A percentile compares a stretch with the other conserved stretches of the same genome.
These are phyloP conservation scores for Orbilia javanica DNA, from an alignment of 2,329 filamentous ascomycete genomes.

Conservation along the genomic window DNA sequence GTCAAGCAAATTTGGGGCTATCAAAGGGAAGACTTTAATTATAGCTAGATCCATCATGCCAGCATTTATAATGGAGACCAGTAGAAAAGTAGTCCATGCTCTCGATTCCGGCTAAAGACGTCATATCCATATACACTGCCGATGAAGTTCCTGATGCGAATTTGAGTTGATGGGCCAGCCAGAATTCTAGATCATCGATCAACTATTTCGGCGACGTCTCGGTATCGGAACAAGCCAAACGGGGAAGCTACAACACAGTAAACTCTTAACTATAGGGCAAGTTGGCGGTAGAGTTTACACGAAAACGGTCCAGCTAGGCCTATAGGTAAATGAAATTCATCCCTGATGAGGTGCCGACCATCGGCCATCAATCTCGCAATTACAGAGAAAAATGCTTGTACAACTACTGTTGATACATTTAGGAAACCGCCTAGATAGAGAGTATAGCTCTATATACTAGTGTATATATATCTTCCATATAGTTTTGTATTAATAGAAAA, in stretches of 20 bases:
- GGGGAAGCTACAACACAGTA: constrained; percentile 6
- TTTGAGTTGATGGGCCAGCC: constrained; percentile 5
- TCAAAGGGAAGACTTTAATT: neutral
- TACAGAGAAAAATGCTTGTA: too few species aligned
- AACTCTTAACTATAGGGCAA: neutral
- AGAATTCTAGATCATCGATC: neutral
- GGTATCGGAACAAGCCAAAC: neutral
- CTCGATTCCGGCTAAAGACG: neutral
- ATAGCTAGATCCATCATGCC: neutral
- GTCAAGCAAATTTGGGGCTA: neutral
- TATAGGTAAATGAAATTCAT: neutral
- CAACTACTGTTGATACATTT: too few species aligned
- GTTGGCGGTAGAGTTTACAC: constrained; percentile 20
- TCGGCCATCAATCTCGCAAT: too few species aligned
- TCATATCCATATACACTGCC: neutral
- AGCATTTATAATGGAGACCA: constrained; percentile 2
- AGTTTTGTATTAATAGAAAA: too few species aligned
- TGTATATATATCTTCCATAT: too few species aligned
- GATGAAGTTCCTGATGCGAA: constrained; percentile 43
- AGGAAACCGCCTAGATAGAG: too few species aligned
- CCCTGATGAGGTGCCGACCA: too few species aligned
- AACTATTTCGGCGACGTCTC: neutral
- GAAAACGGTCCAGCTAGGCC: constrained; percentile 14
- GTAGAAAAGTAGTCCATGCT: neutral
- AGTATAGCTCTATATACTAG: too few species aligned